Conservation (phyloP, 2,329 filamentous ascomycete species). For the Myriosclerotinia scirpicola region DNA sequence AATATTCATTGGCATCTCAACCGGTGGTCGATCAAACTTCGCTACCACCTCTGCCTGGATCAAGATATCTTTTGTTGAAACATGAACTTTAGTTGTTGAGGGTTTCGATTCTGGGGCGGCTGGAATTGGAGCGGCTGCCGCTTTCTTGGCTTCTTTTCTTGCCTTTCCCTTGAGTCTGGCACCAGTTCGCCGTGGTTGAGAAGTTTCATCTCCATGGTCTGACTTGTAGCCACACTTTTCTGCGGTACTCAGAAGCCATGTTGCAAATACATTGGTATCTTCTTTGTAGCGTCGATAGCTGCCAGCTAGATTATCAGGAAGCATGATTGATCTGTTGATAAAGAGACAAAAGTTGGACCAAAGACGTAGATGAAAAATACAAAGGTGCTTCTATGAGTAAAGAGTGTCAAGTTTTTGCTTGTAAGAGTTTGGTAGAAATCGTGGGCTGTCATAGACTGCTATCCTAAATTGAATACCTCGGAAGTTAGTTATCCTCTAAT, state of each 20-base stretch:
- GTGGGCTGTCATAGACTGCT: too few relatives aligned
- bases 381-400: not conserved
- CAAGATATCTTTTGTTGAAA: not conserved
- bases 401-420: too few relatives aligned
- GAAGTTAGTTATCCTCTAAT: too few relatives aligned
- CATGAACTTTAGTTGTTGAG: not conserved
- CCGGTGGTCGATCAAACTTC: not conserved
- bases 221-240: not conserved
- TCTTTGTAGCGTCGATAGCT: constrained; percentile 5
- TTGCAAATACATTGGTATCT: constrained; percentile 7
- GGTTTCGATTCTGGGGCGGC: too few relatives aligned
- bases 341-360: not conserved
- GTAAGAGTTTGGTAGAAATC: too few relatives aligned
- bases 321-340: not conserved
- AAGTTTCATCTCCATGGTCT: not conserved
- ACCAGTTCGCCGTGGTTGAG: not conserved
- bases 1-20: not conserved
- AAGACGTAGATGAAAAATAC: not conserved
- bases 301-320: constrained; percentile 1
- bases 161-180: not conserved
- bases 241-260: not conserved
- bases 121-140: too few relatives aligned
- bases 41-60: not conserved
- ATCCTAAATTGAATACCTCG: too few relatives aligned
- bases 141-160: not conserved